Evolutionary conservation across 768 basidiomycete genomes (phyloP).

Genomic region (Russula sp.): DNA sequence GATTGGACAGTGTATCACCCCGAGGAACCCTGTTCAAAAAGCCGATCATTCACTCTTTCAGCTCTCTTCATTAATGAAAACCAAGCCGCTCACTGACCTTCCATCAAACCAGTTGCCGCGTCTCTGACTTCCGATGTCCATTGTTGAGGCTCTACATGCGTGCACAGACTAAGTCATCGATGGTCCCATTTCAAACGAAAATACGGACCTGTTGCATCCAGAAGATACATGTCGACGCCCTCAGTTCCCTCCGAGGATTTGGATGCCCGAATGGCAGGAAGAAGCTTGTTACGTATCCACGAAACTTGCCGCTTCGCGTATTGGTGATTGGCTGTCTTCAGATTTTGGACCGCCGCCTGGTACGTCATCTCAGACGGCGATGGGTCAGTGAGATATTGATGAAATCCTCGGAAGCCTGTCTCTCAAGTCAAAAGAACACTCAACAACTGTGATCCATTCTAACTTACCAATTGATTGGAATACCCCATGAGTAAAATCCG

Average conservation of each 20-base stretch:
- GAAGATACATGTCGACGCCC: slow-evolving; percentile 51
- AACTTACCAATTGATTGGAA: slow-evolving; percentile 87
- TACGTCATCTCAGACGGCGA: slow-evolving; percentile 39
- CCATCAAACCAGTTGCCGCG: slow-evolving; percentile 48
- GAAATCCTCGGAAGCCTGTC: slow-evolving; percentile 91
- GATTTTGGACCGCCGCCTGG: slow-evolving; percentile 63
- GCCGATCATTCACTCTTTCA: background rate
- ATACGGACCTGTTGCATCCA: slow-evolving; percentile 63
- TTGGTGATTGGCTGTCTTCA: slow-evolving; percentile 84
- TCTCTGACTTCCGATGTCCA: slow-evolving; percentile 60
- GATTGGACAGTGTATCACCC: slow-evolving; percentile 50
- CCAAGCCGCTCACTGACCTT: slow-evolving; percentile 40
- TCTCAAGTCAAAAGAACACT: slow-evolving; percentile 2
- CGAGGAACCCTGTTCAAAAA: slow-evolving; percentile 21
- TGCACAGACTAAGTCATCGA: slow-evolving; percentile 37
- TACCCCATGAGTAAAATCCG: slow-evolving; percentile 80
- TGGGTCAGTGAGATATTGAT: slow-evolving; percentile 54
- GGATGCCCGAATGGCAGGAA: slow-evolving; percentile 63
- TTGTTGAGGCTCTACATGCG: slow-evolving; percentile 21
- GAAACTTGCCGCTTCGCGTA: slow-evolving; percentile 90
- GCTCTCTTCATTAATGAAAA: background rate
- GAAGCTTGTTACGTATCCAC: slow-evolving; percentile 88
- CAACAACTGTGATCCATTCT: background rate
- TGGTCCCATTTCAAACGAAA: slow-evolving; percentile 38
- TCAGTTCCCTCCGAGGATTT: slow-evolving; percentile 38